Evolutionary conservation across 768 basidiomycete genomes (phyloP).

Genomic region (Tulasnella sp.): DNA sequence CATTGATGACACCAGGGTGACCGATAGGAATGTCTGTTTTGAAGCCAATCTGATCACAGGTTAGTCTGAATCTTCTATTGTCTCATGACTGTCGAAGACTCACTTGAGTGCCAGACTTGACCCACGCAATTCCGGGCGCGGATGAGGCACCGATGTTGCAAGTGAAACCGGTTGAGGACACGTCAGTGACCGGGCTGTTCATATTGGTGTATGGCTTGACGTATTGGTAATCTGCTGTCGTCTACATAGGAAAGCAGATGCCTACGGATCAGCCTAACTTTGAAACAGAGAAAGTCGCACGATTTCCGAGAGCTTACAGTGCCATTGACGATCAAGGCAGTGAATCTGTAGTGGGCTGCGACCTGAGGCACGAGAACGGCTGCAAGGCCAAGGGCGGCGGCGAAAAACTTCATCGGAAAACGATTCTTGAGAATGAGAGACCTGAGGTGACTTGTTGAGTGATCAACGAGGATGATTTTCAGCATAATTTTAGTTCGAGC

Average conservation of each 20-base stretch:
- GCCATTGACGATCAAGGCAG: conserved; percentile 27
- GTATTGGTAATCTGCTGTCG: conserved; percentile 14
- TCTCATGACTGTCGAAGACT: background rate
- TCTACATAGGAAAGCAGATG: background rate
- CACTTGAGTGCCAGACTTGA: background rate
- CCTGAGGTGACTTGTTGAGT: background rate
- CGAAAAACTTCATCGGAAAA: conserved; percentile 5
- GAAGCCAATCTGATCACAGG: conserved; percentile 40
- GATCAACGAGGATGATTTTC: background rate
- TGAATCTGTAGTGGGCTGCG: conserved; percentile 24
- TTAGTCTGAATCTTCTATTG: background rate
- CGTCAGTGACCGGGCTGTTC: conserved; percentile 29
- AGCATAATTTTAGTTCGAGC: background rate
- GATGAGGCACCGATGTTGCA: conserved; percentile 16
- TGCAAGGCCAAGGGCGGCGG: background rate
- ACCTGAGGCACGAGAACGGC: conserved; percentile 2
- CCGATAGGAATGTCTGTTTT: conserved; percentile 34
- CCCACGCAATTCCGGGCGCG: conserved; percentile 19
- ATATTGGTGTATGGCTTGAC: conserved; percentile 25
- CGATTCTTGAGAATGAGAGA: background rate
- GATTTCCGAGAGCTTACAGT: background rate
- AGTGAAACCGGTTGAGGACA: background rate
- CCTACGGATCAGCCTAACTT: background rate
- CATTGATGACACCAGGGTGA: conserved; percentile 30
- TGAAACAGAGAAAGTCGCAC: no score